Evolutionary conservation across 1,139 yeast genomes (phyloP), one percentile per base, ranked within the genome.

Genomic region (Hansenula anomala): DNA sequence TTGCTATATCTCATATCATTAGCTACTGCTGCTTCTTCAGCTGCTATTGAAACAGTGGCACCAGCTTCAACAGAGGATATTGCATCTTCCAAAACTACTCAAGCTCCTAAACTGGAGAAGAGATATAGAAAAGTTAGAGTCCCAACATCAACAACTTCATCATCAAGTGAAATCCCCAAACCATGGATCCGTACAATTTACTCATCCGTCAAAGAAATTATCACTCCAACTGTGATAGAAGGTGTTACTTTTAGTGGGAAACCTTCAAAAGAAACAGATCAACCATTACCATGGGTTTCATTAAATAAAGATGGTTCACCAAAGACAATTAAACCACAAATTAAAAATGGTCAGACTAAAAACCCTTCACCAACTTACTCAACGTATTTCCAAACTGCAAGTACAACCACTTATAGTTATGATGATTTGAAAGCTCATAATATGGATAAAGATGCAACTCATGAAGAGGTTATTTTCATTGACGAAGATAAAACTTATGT

Each of bases 241-340:
- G 92, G 92, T 18, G 86, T 88, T 37, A 85, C 95, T 0, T 81
- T 88, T 56, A 74, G 79, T 41, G 87, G 82, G 12, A 76, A 79
- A 52, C 95, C 95, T 1, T 76, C 86, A 0, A 59, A 55, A 3
- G 61, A 62, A 9, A 75, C 82, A 10, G 76, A 86, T 17, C 67
- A 81, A 46, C 86, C 86, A 13, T 70, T 85, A 44, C 85, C 84
- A n/a, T 88, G 96, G 96, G 68, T 88, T 36, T 73, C 87, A 3
- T 67, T 88, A 52, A 73, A 87, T 41, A 80, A 81, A 46, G 77
- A 81, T 44, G 96, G 96, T 9, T 60, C 72, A n/a, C 94, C 96
- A 39, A 80, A 81, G 58, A 86, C 95, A 0, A 76, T 87, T 37
- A 68, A 63, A 35, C 96, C 96, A 2, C 71, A 84, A 49, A 52